These are phyloP conservation scores for Paxillus involutus DNA, from an alignment of 768 basidiomycete genomes.

Conservation along the genomic window DNA sequence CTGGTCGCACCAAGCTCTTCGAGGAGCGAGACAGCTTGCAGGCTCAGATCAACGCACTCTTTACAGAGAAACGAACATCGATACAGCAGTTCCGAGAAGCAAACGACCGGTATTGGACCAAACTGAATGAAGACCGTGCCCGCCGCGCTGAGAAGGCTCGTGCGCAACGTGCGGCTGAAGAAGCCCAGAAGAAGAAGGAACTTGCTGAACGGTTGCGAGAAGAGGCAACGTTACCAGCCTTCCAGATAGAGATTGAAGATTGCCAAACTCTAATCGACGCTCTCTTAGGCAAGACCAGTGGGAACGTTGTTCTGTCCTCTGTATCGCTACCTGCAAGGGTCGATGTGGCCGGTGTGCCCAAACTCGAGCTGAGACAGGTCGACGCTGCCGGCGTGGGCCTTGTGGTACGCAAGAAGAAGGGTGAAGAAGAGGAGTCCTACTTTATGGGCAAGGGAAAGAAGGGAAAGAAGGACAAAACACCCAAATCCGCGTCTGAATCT, in stretches of 20 bases:
- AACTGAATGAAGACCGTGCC: slow-evolving; percentile 87
- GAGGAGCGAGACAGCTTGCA: slow-evolving; percentile 82
- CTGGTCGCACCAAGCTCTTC: slow-evolving; percentile 76
- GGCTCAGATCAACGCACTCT: slow-evolving; percentile 67
- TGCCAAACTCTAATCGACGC: slow-evolving; percentile 90
- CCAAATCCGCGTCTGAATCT: slow-evolving; percentile 41
- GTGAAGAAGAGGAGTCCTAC: slow-evolving; percentile 78
- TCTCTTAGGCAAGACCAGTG: slow-evolving; percentile 67
- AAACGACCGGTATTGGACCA: slow-evolving; percentile 79
- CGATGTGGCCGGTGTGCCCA: slow-evolving; percentile 64
- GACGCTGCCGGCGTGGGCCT: slow-evolving; percentile 66
- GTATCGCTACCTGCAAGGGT: slow-evolving; percentile 38
- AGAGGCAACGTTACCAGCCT: slow-evolving; percentile 89
- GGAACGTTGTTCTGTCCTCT: slow-evolving; percentile 44
- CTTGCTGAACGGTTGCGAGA: slow-evolving; percentile 80
- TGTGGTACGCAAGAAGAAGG: slow-evolving; percentile 89
- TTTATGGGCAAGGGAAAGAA: slow-evolving; percentile 73
- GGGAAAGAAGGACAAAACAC: slow-evolving; percentile 52
- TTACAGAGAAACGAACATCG: slow-evolving; percentile 75
- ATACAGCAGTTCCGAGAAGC: slow-evolving; percentile 72
- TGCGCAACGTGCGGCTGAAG: slow-evolving; percentile 73
- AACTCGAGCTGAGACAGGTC: slow-evolving; percentile 84
- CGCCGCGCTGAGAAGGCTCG: slow-evolving; percentile 77
- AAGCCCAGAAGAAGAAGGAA: slow-evolving; percentile 78
- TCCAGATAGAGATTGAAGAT: slow-evolving; percentile 91